Conservation (phyloP, 169 alveolate species). For the Babesia ovis region DNA sequence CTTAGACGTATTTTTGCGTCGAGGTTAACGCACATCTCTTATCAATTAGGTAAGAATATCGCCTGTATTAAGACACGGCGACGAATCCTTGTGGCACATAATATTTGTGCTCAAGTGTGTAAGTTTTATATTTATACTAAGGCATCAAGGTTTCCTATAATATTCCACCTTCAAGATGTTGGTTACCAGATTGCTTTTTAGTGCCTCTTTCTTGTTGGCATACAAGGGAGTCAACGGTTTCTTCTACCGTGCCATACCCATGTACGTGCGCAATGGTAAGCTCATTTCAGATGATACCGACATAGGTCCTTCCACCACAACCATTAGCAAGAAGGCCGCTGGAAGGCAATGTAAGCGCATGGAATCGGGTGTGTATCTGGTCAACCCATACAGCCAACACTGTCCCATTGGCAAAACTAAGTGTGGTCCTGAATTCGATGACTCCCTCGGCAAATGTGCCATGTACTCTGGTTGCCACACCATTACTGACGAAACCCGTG, state of each 20-base stretch:
- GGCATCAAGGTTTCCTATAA: not conserved
- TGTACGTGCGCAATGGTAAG: slow-evolving; percentile 11
- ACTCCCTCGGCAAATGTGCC: slow-evolving; percentile 24
- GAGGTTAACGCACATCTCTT: not conserved
- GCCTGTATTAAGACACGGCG: not conserved
- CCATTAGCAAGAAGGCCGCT: not conserved
- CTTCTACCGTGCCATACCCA: slow-evolving; percentile 35
- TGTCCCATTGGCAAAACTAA: slow-evolving; percentile 13
- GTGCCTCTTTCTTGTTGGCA: not conserved
- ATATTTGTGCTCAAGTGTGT: not conserved
- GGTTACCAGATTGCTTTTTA: not conserved
- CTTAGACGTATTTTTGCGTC: not conserved
- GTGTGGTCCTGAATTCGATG: slow-evolving; percentile 11
- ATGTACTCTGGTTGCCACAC: slow-evolving; percentile 35
- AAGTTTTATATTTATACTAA: not conserved
- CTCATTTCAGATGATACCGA: not conserved
- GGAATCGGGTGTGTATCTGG: slow-evolving; percentile 1
- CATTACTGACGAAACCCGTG: slow-evolving; percentile 23
- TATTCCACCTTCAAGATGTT: slow-evolving; percentile 7
- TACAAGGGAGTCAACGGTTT: slow-evolving; percentile 1
- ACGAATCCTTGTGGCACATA: not conserved
- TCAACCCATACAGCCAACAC: slow-evolving; percentile 26
- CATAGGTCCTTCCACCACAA: not conserved
- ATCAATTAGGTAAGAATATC: not conserved
- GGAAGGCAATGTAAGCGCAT: slow-evolving; percentile 11